A percentile compares a stretch with the other conserved stretches of the same genome.
Conservation (phyloP, 495 filamentous ascomycete species). For the Annulohypoxylon moriforme region DNA sequence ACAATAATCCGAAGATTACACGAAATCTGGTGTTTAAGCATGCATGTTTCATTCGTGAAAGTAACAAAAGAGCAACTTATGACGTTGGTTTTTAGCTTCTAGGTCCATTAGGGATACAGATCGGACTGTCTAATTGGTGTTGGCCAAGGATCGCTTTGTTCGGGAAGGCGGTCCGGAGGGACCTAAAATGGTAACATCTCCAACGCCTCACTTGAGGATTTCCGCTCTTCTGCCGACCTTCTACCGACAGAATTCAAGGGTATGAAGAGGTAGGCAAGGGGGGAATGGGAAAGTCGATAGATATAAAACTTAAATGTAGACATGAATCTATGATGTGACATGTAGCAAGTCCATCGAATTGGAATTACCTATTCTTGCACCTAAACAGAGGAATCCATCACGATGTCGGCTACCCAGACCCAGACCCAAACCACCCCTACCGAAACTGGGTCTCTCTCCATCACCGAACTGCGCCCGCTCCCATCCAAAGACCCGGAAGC, state of each 20-base stretch:
- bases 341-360: background rate
- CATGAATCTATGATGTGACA: background rate
- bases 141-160: background rate
- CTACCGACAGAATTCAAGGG: slow-evolving; percentile 8
- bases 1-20: background rate
- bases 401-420: slow-evolving; percentile 42
- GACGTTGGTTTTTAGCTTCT: background rate
- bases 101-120: background rate
- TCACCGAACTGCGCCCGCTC: slow-evolving; percentile 38
- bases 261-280: background rate
- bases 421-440: slow-evolving; percentile 31
- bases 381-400: background rate
- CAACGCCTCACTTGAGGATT: slow-evolving; percentile 3
- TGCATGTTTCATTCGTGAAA: background rate
- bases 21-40: background rate
- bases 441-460: slow-evolving; percentile 30
- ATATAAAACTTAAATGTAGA: background rate
- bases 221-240: slow-evolving; percentile 29
- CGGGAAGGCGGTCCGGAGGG: slow-evolving; percentile 15
- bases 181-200: slow-evolving; percentile 4
- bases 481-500: slow-evolving; percentile 33
- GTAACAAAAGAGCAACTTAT: background rate
- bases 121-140: no score
- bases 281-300: background rate
- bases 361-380: background rate